These are phyloP conservation scores for Pyrenophora graminea DNA, from an alignment of 2,329 filamentous ascomycete genomes.

Conservation along the genomic window DNA sequence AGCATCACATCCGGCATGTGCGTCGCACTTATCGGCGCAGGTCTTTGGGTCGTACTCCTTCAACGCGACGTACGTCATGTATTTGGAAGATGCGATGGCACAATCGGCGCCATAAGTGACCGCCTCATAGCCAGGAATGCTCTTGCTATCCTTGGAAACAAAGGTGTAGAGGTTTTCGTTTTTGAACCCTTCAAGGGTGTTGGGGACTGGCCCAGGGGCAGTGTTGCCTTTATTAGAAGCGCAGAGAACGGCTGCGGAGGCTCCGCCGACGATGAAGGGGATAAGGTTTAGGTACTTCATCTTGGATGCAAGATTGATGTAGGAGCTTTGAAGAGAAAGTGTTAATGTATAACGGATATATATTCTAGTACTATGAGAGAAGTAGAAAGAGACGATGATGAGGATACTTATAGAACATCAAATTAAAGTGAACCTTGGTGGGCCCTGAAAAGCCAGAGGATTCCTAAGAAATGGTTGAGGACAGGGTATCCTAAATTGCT, in stretches of 20 bases:
- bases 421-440: not conserved
- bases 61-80: slow-evolving; percentile 8
- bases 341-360: not conserved
- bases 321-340: not conserved
- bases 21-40: slow-evolving; percentile 14
- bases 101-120: slow-evolving; percentile 5
- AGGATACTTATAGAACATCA: not conserved
- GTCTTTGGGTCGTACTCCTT: slow-evolving; percentile 5
- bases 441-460: no score
- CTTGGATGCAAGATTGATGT: not conserved
- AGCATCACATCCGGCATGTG: slow-evolving; percentile 4
- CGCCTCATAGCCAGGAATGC: slow-evolving; percentile 6
- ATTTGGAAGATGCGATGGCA: slow-evolving; percentile 9
- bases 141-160: not conserved
- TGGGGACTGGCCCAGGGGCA: not conserved
- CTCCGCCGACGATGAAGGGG: not conserved
- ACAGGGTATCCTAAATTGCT: no score
- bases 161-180: not conserved
- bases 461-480: no score
- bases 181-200: slow-evolving; percentile 2
- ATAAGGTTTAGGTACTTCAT: not conserved
- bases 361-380: not conserved
- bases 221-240: not conserved
- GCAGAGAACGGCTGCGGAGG: not conserved
- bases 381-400: not conserved